phyloP scores from a whole-genome alignment of 768 basidiomycete species.

The Tricholoma sp. region DNA sequence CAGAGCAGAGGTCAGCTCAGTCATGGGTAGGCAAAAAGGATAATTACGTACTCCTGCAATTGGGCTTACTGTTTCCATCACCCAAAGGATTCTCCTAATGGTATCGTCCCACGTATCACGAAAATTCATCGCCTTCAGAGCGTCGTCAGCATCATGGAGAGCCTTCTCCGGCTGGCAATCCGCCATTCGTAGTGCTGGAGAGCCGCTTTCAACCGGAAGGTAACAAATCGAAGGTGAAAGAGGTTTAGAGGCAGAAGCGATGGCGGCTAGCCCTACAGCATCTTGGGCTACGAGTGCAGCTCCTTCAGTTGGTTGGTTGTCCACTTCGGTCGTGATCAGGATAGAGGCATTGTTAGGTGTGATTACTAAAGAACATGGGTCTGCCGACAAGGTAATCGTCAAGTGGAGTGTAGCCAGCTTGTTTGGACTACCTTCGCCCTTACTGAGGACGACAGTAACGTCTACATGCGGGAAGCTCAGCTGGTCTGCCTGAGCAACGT shows the following conservation, averaged over 20 bases:
- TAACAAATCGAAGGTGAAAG: background rate
- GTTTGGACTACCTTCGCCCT: background rate
- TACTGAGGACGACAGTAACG: background rate
- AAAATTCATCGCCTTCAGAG: too few relatives aligned
- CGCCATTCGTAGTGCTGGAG: background rate
- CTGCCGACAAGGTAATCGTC: background rate
- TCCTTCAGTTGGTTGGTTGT: too few relatives aligned
- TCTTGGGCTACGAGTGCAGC: too few relatives aligned
- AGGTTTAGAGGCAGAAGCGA: background rate
- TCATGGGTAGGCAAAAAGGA: background rate
- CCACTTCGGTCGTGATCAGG: too few relatives aligned
- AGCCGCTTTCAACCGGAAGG: background rate
- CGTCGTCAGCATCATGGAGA: too few relatives aligned
- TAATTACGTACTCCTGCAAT: background rate
- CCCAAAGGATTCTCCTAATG: too few relatives aligned
- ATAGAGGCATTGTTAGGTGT: background rate
- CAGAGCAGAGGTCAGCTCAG: too few relatives aligned
- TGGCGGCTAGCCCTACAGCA: too few relatives aligned
- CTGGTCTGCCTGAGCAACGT: background rate
- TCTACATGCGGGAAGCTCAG: background rate
- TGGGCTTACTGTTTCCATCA: background rate
- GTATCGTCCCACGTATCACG: too few relatives aligned
- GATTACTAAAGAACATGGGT: background rate
- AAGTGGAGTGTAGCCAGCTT: background rate
- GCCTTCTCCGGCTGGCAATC: too few relatives aligned